A percentile compares a stretch with the other conserved stretches of the same genome.
These are phyloP conservation scores for Fusarium longipes DNA, from an alignment of 2,329 filamentous ascomycete genomes.

Conservation along the genomic window DNA sequence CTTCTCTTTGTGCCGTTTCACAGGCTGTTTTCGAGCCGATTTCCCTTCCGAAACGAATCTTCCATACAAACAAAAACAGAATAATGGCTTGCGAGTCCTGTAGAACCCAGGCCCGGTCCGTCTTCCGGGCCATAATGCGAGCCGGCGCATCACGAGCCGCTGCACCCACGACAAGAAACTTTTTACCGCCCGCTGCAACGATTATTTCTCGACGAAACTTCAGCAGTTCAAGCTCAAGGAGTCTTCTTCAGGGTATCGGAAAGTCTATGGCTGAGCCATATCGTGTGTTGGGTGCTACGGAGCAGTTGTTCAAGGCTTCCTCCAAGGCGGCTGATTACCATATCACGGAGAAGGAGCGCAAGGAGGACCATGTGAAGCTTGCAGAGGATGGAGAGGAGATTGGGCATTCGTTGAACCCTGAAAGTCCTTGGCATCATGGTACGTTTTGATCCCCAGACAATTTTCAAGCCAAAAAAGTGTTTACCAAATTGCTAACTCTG, in stretches of 20 bases:
- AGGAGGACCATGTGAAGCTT: constrained; percentile 74
- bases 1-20: constrained; percentile 11
- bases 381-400: constrained; percentile 85
- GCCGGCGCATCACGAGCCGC: constrained; percentile 45
- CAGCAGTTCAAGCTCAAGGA: constrained; percentile 50
- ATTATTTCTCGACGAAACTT: constrained; percentile 50
- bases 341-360: constrained; percentile 74
- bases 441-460: constrained; percentile 45
- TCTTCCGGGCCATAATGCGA: constrained; percentile 52
- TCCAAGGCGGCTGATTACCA: constrained; percentile 78
- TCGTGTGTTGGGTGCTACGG: constrained; percentile 81
- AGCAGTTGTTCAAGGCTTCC: constrained; percentile 82
- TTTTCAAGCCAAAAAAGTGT: neutral
- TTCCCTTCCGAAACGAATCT: neutral
- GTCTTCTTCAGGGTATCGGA: constrained; percentile 51
- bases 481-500: constrained; percentile 5
- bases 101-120: constrained; percentile 56
- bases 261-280: constrained; percentile 64
- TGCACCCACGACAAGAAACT: constrained; percentile 37
- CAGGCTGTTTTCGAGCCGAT: constrained; percentile 9
- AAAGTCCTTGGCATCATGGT: constrained; percentile 79
- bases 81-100: constrained; percentile 62
- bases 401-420: constrained; percentile 58
- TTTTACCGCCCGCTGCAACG: constrained; percentile 29
- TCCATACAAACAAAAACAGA: constrained; percentile 9